Conservation (phyloP, 2,329 filamentous ascomycete genomes). For the Coleophoma eucalyptorum region DNA sequence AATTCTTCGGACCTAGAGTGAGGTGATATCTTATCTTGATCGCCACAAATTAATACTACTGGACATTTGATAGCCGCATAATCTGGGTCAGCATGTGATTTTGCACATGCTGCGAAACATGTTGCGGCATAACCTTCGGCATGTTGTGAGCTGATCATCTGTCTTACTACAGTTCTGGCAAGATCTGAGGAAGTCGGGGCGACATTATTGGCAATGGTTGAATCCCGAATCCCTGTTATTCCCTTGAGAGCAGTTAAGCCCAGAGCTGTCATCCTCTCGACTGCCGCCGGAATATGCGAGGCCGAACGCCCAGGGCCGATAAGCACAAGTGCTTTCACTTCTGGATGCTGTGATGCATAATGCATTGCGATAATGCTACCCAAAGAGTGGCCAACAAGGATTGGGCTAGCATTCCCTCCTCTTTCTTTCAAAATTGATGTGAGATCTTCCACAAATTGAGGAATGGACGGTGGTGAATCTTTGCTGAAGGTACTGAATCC, state of each 20-base stretch:
- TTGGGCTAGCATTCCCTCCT: conserved; percentile 2
- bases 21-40: conserved; percentile 27
- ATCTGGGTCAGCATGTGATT: conserved; percentile 26
- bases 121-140: conserved; percentile 29
- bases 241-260: conserved; percentile 23
- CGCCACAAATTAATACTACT: conserved; percentile 25
- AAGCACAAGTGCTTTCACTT: conserved; percentile 24
- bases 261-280: conserved; percentile 27
- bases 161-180: conserved; percentile 18
- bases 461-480: conserved; percentile 9
- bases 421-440: conserved; percentile 7
- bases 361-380: conserved; percentile 32
- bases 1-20: conserved; percentile 22
- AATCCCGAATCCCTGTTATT: conserved; percentile 23
- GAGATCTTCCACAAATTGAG: conserved; percentile 11
- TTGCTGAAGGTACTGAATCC: conserved; percentile 14
- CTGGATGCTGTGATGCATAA: conserved; percentile 26
- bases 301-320: conserved; percentile 29
- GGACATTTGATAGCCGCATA: conserved; percentile 27
- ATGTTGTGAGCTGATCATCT: conserved; percentile 26
- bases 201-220: conserved; percentile 26
- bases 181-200: conserved; percentile 18
- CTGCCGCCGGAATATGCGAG: conserved; percentile 24
- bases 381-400: conserved; percentile 32
- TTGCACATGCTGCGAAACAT: conserved; percentile 25